A percentile compares a stretch with the other conserved stretches of the same genome.
phyloP scores from a whole-genome alignment of 257 asterid genomes.

The Jacaranda mimosifolia region DNA sequence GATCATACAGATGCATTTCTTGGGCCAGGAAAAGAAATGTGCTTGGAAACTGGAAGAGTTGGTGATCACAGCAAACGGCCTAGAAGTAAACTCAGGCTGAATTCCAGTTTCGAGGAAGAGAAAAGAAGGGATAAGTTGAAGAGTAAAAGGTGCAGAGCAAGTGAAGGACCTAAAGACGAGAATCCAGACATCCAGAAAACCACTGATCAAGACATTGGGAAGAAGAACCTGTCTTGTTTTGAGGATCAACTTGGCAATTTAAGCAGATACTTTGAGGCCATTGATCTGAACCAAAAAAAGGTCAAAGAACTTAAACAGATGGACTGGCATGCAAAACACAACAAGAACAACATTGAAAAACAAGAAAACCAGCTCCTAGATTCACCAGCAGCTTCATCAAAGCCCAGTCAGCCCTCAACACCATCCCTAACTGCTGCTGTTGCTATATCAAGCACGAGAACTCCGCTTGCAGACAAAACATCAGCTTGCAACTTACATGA shows the following conservation, averaged over 20 bases:
- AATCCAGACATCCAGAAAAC: not conserved
- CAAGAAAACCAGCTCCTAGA: not conserved
- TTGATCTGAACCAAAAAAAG: slow-evolving; percentile 47
- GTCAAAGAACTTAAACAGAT: not conserved
- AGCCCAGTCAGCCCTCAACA: slow-evolving; percentile 7
- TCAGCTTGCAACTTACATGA: slow-evolving; percentile 40
- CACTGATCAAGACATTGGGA: slow-evolving; percentile 27
- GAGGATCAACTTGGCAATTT: slow-evolving; percentile 46
- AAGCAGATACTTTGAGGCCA: slow-evolving; percentile 55
- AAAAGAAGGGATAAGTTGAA: slow-evolving; percentile 20
- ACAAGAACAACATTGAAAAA: not conserved
- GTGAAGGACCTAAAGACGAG: not conserved
- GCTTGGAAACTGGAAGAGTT: slow-evolving; percentile 33
- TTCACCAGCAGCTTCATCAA: slow-evolving; percentile 10
- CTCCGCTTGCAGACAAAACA: slow-evolving; percentile 64
- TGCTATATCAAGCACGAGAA: slow-evolving; percentile 42
- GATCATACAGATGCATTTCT: not conserved
- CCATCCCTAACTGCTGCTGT: not conserved
- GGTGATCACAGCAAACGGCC: slow-evolving; percentile 31
- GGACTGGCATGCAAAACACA: not conserved
- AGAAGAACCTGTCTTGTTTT: slow-evolving; percentile 13
- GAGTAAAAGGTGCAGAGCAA: slow-evolving; percentile 37
- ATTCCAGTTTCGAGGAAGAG: slow-evolving; percentile 29
- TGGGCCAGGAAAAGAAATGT: slow-evolving; percentile 22
- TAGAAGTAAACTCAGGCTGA: slow-evolving; percentile 31